These are phyloP conservation scores for Skeletonema costatum DNA, from an alignment of 108 stramenopile species.

Conservation along the genomic window DNA sequence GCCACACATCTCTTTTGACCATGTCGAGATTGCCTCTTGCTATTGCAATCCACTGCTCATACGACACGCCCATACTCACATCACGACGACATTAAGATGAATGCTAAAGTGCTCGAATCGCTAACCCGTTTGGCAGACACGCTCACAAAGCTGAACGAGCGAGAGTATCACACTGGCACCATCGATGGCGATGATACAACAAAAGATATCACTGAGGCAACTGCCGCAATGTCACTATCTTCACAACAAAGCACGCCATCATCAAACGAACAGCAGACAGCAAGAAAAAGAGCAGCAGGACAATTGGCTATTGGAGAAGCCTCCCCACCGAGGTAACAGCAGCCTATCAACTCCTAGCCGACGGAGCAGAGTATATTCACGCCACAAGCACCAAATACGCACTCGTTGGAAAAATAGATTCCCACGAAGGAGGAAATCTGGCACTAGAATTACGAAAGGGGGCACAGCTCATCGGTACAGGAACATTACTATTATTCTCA, in stretches of 20 bases:
- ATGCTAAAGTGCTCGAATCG: constrained; percentile 23
- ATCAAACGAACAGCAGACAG: background rate
- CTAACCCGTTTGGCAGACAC: constrained; percentile 30
- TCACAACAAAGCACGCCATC: background rate
- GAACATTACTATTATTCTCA: constrained; percentile 49
- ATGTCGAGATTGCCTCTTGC: no score
- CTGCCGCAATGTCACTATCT: constrained; percentile 5
- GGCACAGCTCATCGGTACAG: constrained; percentile 67
- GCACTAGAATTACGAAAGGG: constrained; percentile 67
- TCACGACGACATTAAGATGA: background rate
- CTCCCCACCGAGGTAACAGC: constrained; percentile 55
- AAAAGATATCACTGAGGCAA: constrained; percentile 12
- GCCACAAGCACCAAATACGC: constrained; percentile 85
- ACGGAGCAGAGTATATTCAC: constrained; percentile 62
- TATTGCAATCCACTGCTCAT: no score
- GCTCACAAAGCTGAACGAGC: constrained; percentile 14
- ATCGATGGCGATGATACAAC: background rate
- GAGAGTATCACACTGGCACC: background rate
- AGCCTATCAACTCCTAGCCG: constrained; percentile 57
- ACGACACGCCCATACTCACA: background rate
- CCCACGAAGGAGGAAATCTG: constrained; percentile 45
- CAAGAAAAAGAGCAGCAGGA: background rate
- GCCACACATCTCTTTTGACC: no score
- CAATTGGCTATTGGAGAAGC: constrained; percentile 58
- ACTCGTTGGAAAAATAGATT: constrained; percentile 63